Base-by-base conservation (phyloP, 202 grass and related monocot genomes). In the Digitaria exilis region DNA sequence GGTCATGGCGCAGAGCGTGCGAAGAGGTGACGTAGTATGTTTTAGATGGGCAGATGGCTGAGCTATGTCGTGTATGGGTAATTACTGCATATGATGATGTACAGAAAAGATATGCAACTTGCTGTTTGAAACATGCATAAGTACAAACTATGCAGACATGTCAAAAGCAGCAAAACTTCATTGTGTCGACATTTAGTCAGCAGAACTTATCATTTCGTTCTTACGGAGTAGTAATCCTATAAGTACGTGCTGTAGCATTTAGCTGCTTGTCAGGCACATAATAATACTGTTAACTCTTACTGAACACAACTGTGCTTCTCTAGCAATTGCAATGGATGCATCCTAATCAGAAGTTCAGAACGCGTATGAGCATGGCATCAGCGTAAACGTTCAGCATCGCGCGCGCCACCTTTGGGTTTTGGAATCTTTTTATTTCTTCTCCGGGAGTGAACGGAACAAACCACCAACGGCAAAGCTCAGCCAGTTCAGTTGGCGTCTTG, bases 41-140 rank as follows among this genome's bases (percentile, higher is more conserved):
- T 76, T 34, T 75, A 10, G 21, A 25, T 71, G 79, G 65, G 34
- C 57, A 10, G 21, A 25, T 71, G 79, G 65, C 35, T 32, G 50
- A 37, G 50, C 25, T 17, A 11, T 10, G 39, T 6, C 32, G 37
- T 44, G n/a, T 29, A 2, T 61, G 26, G 55, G 16, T 29, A 14
- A 16, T 61, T 46, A 31, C 19, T 43, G 12, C 5, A 65, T 31
- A 28, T 66, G 35, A 52, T 52, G 32, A 57, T 67, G 37, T 69
- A 21, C 18, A 49, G 31, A 4, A 12, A 7, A 16, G 37, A 17
- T 8, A 9, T 22, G 11, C 24, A 45, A 44, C 29, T 68, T 68
- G 71, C 4, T 31, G 18, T 66, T 24, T 29, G 61, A 3, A 42
- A 17, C 22, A 41, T 16, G 41, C 31, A n/a, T 31, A 3, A 34